phyloP scores from a whole-genome alignment of 2,329 filamentous ascomycete species.

The Trichoderma gracile region DNA sequence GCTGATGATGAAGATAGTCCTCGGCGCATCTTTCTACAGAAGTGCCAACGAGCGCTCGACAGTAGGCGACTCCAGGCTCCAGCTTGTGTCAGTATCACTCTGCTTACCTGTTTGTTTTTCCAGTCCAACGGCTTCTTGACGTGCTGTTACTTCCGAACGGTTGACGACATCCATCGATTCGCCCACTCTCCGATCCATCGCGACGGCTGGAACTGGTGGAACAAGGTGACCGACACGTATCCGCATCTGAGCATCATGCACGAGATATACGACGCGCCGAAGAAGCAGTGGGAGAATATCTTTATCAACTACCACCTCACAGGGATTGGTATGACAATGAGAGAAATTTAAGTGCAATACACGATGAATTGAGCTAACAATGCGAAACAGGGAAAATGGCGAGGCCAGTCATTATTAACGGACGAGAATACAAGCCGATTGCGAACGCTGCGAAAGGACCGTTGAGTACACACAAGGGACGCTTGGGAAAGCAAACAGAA shows the following conservation, averaged over 20 bases:
- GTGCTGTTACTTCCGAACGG: constrained; percentile 49
- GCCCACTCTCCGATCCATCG: constrained; percentile 47
- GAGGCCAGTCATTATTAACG: constrained; percentile 6
- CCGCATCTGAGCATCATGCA: constrained; percentile 50
- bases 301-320: constrained; percentile 39
- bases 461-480: constrained; percentile 16
- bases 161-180: constrained; percentile 48
- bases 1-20: background rate
- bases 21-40: constrained; percentile 4
- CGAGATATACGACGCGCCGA: constrained; percentile 47
- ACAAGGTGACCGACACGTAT: constrained; percentile 36
- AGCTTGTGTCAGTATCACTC: too few relatives aligned
- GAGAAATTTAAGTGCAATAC: too few relatives aligned
- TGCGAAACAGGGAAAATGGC: constrained; percentile 1
- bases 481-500: background rate
- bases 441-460: constrained; percentile 4
- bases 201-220: constrained; percentile 49
- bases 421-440: constrained; percentile 16
- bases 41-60: constrained; percentile 11
- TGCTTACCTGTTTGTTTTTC: background rate
- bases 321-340: constrained; percentile 18
- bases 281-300: constrained; percentile 48
- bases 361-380: background rate
- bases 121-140: constrained; percentile 40
- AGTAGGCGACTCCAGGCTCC: too few relatives aligned